phyloP scores from a whole-genome alignment of 1,139 yeast genomes.

The Hemisphaericaspora lyxosophila region DNA sequence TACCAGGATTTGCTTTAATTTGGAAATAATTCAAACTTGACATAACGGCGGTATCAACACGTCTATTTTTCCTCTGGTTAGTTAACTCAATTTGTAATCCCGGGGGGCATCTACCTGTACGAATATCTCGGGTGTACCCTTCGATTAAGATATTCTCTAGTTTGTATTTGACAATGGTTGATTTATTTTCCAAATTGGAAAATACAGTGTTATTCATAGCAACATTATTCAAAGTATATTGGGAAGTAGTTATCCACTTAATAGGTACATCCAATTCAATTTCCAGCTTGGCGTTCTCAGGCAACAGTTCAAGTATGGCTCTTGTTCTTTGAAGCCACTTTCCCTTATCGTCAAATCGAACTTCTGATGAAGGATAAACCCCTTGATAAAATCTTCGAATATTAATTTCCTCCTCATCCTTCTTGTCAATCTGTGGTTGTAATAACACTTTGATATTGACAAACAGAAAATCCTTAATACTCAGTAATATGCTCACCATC shows the following conservation, averaged over 20 bases:
- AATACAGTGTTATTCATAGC: constrained; percentile 65
- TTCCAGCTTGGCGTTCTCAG: constrained; percentile 51
- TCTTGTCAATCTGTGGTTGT: constrained; percentile 47
- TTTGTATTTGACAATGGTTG: constrained; percentile 19
- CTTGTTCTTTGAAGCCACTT: constrained; percentile 14
- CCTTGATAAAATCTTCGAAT: constrained; percentile 62
- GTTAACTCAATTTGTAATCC: constrained; percentile 47
- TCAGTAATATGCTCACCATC: constrained; percentile 49
- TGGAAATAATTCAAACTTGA: constrained; percentile 76
- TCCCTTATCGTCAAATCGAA: constrained; percentile 44
- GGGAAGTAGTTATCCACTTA: constrained; percentile 58
- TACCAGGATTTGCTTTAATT: constrained; percentile 67
- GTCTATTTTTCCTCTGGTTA: constrained; percentile 9
- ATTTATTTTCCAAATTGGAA: constrained; percentile 22
- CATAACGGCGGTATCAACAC: constrained; percentile 64
- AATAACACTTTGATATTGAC: constrained; percentile 55
- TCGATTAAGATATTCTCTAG: constrained; percentile 60
- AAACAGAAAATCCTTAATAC: constrained; percentile 42
- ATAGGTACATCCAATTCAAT: constrained; percentile 63
- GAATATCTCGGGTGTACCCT: constrained; percentile 61
- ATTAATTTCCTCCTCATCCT: constrained; percentile 36
- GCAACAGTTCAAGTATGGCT: constrained; percentile 31
- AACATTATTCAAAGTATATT: constrained; percentile 41
- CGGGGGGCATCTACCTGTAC: constrained; percentile 39
- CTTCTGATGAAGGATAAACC: constrained; percentile 33